A percentile compares a stretch with the other conserved stretches of the same genome.
These are phyloP conservation scores for Priceomyces haplophilus DNA, from an alignment of 805 yeast genomes.

Conservation along the genomic window DNA sequence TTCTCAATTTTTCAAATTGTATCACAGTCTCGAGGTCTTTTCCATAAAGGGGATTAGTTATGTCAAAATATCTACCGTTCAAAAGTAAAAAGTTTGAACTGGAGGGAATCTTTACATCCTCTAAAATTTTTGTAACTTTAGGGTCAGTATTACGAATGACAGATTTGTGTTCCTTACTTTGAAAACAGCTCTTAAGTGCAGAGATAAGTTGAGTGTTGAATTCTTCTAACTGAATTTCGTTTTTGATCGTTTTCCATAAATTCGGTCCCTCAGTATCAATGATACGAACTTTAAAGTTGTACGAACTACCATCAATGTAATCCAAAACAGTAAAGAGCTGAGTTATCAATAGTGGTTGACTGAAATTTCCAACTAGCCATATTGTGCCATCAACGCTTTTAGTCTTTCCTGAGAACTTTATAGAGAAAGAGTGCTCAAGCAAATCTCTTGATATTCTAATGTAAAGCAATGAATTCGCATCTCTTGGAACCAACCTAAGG, in stretches of 20 bases:
- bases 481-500: slow-evolving; percentile 32
- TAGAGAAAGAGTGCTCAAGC: slow-evolving; percentile 17
- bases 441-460: slow-evolving; percentile 27
- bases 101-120: slow-evolving; percentile 28
- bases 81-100: slow-evolving; percentile 41
- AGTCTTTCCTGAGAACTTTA: slow-evolving; percentile 16
- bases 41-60: slow-evolving; percentile 18
- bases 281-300: slow-evolving; percentile 29
- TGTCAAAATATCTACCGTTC: slow-evolving; percentile 53
- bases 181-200: neutral
- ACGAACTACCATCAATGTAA: slow-evolving; percentile 10
- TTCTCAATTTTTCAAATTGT: slow-evolving; percentile 45
- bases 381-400: slow-evolving; percentile 35
- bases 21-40: slow-evolving; percentile 37
- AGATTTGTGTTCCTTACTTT: too few species aligned
- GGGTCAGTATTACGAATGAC: neutral
- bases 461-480: slow-evolving; percentile 30
- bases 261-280: slow-evolving; percentile 19
- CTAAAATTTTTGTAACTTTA: slow-evolving; percentile 18
- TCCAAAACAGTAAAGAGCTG: slow-evolving; percentile 44
- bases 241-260: neutral
- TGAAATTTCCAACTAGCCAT: slow-evolving; percentile 61
- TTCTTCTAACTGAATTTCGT: neutral
- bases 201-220: neutral
- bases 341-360: slow-evolving; percentile 28